A percentile compares a stretch with the other conserved stretches of the same genome.
These are phyloP conservation scores for Alternaria longipes DNA, from an alignment of 2,329 filamentous ascomycete species.

Conservation along the genomic window DNA sequence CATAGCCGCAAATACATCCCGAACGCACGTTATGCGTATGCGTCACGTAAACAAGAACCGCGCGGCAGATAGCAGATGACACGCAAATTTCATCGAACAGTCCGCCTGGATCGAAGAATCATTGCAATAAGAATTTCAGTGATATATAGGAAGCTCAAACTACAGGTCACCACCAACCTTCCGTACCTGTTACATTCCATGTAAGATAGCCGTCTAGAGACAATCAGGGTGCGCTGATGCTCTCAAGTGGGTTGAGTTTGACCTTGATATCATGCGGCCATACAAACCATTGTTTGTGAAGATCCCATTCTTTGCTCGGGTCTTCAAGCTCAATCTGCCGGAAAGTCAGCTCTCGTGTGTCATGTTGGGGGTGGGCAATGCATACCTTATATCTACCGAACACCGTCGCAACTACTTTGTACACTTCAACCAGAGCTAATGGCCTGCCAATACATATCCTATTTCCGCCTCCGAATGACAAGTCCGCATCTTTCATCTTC, in stretches of 20 bases:
- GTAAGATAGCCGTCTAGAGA: not conserved
- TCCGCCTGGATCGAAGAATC: not conserved
- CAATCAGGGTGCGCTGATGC: not conserved
- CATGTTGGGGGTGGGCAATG: constrained; percentile 36
- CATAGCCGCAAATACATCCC: not conserved
- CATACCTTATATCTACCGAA: constrained; percentile 57
- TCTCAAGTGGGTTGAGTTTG: constrained; percentile 29
- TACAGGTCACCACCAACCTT: not conserved
- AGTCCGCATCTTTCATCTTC: constrained; percentile 48
- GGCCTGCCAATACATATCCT: constrained; percentile 41
- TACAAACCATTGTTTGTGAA: constrained; percentile 56
- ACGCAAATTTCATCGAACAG: not conserved
- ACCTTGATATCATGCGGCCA: constrained; percentile 48
- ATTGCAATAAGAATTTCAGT: not conserved
- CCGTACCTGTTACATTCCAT: not conserved
- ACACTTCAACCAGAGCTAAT: constrained; percentile 43
- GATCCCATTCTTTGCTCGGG: constrained; percentile 49
- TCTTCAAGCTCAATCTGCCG: constrained; percentile 49
- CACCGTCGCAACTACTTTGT: constrained; percentile 58
- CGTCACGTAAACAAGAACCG: not conserved
- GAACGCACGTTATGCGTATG: not conserved
- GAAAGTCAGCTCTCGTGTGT: constrained; percentile 3
- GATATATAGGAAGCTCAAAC: not conserved
- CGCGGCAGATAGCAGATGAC: not conserved
- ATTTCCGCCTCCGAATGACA: constrained; percentile 44